These are phyloP conservation scores for Hericium alpestre DNA, from an alignment of 768 basidiomycete genomes.

Conservation along the genomic window DNA sequence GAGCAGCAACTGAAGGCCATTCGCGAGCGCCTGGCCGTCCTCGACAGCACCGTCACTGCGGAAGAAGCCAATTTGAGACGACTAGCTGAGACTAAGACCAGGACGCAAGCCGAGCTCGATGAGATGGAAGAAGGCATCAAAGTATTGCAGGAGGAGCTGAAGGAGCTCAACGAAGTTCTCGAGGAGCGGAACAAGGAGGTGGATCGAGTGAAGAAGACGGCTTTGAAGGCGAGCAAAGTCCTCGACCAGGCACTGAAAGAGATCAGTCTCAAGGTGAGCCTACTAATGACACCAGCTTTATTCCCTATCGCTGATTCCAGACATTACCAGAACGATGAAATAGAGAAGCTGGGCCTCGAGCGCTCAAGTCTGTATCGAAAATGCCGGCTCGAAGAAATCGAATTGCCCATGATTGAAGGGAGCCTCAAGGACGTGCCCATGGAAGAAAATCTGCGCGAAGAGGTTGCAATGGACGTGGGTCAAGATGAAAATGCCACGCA, in stretches of 20 bases:
- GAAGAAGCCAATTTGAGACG: constrained; percentile 46
- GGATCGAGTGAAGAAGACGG: constrained; percentile 64
- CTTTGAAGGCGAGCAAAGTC: constrained; percentile 57
- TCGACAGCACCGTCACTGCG: constrained; percentile 39
- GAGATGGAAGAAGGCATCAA: constrained; percentile 44
- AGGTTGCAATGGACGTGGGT: constrained; percentile 87
- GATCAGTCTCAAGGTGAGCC: constrained; percentile 63
- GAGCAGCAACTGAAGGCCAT: constrained; percentile 58
- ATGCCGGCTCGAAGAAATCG: constrained; percentile 88
- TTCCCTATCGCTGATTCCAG: background rate
- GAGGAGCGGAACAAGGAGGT: constrained; percentile 68
- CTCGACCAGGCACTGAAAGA: constrained; percentile 88
- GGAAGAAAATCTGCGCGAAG: constrained; percentile 87
- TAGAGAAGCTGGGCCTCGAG: constrained; percentile 79
- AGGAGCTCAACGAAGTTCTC: constrained; percentile 46
- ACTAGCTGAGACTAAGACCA: constrained; percentile 43
- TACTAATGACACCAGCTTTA: constrained; percentile 16
- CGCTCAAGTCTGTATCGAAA: constrained; percentile 81
- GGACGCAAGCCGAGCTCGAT: constrained; percentile 49
- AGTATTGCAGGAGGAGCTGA: constrained; percentile 51
- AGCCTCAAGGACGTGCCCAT: constrained; percentile 81
- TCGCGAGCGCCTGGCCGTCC: constrained; percentile 48
- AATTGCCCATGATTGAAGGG: constrained; percentile 66
- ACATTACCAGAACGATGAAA: constrained; percentile 67
- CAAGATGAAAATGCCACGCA: constrained; percentile 71